Evolutionary conservation across 2,329 filamentous ascomycete genomes (phyloP), one percentile per base, ranked within the genome.

Genomic region (Cadophora gregata): DNA sequence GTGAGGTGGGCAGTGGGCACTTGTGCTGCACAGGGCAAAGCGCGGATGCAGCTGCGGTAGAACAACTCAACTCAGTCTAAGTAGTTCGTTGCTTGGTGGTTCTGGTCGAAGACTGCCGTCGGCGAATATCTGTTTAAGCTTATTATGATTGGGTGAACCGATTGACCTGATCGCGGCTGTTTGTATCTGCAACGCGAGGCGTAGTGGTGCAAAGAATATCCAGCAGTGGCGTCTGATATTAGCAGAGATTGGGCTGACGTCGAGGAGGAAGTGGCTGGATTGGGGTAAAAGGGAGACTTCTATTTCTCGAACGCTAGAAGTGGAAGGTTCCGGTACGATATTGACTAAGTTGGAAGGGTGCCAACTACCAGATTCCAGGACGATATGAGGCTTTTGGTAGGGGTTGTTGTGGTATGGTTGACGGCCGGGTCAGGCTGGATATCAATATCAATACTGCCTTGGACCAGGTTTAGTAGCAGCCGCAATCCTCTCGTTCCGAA

Each of bases 1-100:
- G 47, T 25, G 47, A 25, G 21, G 16, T 21, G 21, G 47, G 24
- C 47, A 42, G 12, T 9, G 14, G 36, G 16, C 36, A 42, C 36
- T 42, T 42, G 36, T 3, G 36, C 36, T 9, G 14, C 8, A 42
- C 36, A 42, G 16, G 36, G 14, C 36, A 42, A 42, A 10, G 36
- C 36, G 36, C 16, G 16, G 36, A 42, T 45, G 27, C 27, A 38
- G 10, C 19, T 38, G 59, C n/a, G 55, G 58, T 47, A 59, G 24
- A 58, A 58, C 33, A 58, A 36, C 24, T 6, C 50, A 58, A 50
- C 36, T n/a, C n/a, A n/a, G n/a, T n/a, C n/a, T n/a, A n/a, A 64
- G 31, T n/a, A 61, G 27, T 50, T n/a, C 47, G 47, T 21, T 50
- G n/a, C 7, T 50, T 50, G 45, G 19, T 25, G 47, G n/a, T 50